Base-by-base conservation (phyloP, 1,284 basidiomycete species). In the Fomitopsis pinicola region DNA sequence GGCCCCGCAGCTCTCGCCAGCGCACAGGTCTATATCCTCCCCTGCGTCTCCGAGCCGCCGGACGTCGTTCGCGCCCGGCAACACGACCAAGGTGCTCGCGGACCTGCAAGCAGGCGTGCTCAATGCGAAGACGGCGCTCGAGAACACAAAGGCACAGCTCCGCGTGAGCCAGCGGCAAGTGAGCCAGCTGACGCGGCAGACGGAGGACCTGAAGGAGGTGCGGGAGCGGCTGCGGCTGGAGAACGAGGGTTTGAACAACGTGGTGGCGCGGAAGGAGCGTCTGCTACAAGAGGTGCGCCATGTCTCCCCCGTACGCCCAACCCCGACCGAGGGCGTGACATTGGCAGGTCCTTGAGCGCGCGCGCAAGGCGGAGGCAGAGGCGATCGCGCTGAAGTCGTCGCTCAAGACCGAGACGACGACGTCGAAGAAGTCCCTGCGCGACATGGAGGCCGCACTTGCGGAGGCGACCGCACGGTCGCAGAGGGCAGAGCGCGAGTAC, bases 171-270 rank as follows among this genome's bases (percentile, higher is more conserved):
- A 93, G 70, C 77, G 90, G 61, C 87, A 85, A 57, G 88, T 92
- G 10, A 89, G 91, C 46, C 87, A 89, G 72, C 75, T 93, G 48
- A 94, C 92, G 42, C 78, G 92, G 50, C 88, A 91, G 73, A 87
- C 86, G 48, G 94, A 95, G 71, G 94, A 95, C 73, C 75, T 94
- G 72, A 94, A 93, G 68, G 92, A 94, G 68, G 87, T 86, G 1
- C 82, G 93, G 64, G 91, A 94, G 70, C 79, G 93, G 53, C 74
- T 94, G 59, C 76, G 91, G 59, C 72, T 92, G 57, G 94, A 95
- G 75, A 94, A 93, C 69, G 93, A 95, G 72, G 87, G 87, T 1
- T 72, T 94, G 63, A 92, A 92, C 68, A 91, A 92, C 66, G 92
- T 94, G 17, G 87, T 95, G 10, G 84, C 90, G 30, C 80, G 93